Evolutionary conservation across 805 yeast genomes (phyloP), one percentile per base, ranked within the genome.

Genomic region (Wickerhamia fluorescens): DNA sequence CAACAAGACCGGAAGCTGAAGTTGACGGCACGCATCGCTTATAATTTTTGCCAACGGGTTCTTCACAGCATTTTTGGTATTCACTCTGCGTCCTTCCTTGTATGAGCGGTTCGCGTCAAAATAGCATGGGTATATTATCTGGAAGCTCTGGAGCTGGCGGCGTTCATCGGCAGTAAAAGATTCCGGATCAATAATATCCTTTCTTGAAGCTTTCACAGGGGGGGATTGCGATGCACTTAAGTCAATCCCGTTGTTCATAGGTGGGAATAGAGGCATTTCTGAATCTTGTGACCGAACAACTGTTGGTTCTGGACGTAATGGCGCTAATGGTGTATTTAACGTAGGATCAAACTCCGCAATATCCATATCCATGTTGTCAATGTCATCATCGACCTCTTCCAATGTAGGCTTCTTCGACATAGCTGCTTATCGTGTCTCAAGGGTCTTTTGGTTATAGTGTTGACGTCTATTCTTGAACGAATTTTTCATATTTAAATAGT

Each of bases 311-410:
- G 78, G 71, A 42, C 70, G 66, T 27, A 56, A 43, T 13, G 87
- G 86, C 1, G 88, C 88, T 14, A 80, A 57, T 6, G 89, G 83
- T 0, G 89, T 78, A 23, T 54, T 67, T 38, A 81, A 57, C 22
- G 45, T 41, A 27, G 62, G 87, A 55, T 87, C 96, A 39, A 86
- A 81, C 60, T 89, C 94, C 3, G 94, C 94, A 16, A 88, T 65
- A 56, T 88, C 96, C 83, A 85, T 80, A 45, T 89, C 96, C 76
- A 86, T 66, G 60, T 87, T 78, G 49, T 88, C 96, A 57, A 89
- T 76, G 44, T 80, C 88, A 40, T 84, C 94, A 51, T 80, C 87
- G 34, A 82, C 75, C 43, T 81, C 88, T 51, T 82, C 94, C 32
- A 82, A 52, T 19, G 61, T 64, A 8, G 94, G 92, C 78, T 75